Percentiles rank a stretch among this genome's conserved stretches.
Evolutionary conservation across 495 filamentous ascomycete genomes (phyloP).

Genomic region (Penicillium egyptiacum): DNA sequence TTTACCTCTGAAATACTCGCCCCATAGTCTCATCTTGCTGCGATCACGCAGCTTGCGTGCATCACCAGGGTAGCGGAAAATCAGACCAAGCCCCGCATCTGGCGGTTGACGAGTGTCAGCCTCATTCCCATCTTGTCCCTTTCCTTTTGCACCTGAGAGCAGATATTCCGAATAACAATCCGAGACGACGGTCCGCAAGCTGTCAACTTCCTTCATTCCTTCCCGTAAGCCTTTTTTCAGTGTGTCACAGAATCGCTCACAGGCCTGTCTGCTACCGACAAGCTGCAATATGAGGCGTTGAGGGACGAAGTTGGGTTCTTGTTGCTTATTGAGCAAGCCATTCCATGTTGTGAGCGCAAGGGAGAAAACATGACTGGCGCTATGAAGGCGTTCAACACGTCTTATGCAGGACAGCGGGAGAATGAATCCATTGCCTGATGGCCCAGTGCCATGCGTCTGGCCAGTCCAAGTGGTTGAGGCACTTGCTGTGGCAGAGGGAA

Average conservation of each 20-base stretch:
- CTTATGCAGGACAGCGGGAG: slow-evolving; percentile 91
- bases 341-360: slow-evolving; percentile 97
- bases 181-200: slow-evolving; percentile 69
- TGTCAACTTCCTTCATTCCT: slow-evolving; percentile 81
- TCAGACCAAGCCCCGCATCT: slow-evolving; percentile 87
- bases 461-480: slow-evolving; percentile 79
- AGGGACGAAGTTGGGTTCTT: slow-evolving; percentile 55
- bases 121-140: slow-evolving; percentile 32
- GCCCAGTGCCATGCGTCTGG: slow-evolving; percentile 84
- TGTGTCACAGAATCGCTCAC: slow-evolving; percentile 94
- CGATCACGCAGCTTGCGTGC: slow-evolving; percentile 91
- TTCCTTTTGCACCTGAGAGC: slow-evolving; percentile 53
- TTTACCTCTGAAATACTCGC: slow-evolving; percentile 81
- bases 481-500: slow-evolving; percentile 69
- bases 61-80: slow-evolving; percentile 95
- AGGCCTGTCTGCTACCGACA: slow-evolving; percentile 80
- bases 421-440: slow-evolving; percentile 95
- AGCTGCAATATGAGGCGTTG: slow-evolving; percentile 89
- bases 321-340: slow-evolving; percentile 57
- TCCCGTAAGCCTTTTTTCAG: slow-evolving; percentile 85
- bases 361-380: slow-evolving; percentile 86
- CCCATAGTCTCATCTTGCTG: slow-evolving; percentile 97
- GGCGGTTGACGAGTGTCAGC: slow-evolving; percentile 65
- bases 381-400: slow-evolving; percentile 87
- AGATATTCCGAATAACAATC: slow-evolving; percentile 95